Conservation (phyloP, 2,329 filamentous ascomycete species). For the Sporothrix brunneoviolacea region DNA sequence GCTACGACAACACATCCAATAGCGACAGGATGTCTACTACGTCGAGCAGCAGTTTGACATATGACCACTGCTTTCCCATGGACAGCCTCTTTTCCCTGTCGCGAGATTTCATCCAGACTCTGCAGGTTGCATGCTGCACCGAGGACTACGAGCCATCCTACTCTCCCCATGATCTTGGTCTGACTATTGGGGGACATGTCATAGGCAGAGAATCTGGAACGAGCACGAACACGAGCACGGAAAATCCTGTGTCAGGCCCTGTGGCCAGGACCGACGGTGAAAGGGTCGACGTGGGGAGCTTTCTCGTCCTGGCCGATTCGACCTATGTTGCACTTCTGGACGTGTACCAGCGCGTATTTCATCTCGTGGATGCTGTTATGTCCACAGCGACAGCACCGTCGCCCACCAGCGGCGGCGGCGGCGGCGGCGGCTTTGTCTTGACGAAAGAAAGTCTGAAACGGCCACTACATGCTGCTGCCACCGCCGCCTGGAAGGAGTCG, state of each 20-base stretch:
- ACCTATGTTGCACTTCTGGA: conserved; percentile 34
- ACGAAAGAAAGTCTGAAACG: conserved; percentile 1
- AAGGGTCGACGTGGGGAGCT: conserved; percentile 4
- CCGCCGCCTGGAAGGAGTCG: conserved; percentile 19
- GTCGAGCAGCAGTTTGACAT: not conserved
- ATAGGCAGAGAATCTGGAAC: too few relatives aligned
- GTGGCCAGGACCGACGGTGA: not conserved
- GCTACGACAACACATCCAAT: not conserved
- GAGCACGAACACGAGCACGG: too few relatives aligned
- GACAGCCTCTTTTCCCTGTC: conserved; percentile 37
- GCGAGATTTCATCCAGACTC: conserved; percentile 29
- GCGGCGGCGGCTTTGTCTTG: not conserved
- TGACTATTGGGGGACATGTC: too few relatives aligned
- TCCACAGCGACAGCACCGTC: too few relatives aligned
- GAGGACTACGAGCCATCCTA: not conserved
- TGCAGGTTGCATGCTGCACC: conserved; percentile 21
- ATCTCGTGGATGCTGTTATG: conserved; percentile 24
- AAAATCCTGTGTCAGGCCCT: too few relatives aligned
- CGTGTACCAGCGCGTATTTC: conserved; percentile 35
- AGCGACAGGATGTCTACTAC: not conserved
- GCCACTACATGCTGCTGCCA: not conserved
- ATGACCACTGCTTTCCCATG: conserved; percentile 30
- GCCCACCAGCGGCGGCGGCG: too few relatives aligned
- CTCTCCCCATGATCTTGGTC: not conserved
- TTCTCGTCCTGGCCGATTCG: conserved; percentile 30